Evolutionary conservation across 129 eudicot genomes (phyloP).

Genomic region (Tagetes patula): DNA sequence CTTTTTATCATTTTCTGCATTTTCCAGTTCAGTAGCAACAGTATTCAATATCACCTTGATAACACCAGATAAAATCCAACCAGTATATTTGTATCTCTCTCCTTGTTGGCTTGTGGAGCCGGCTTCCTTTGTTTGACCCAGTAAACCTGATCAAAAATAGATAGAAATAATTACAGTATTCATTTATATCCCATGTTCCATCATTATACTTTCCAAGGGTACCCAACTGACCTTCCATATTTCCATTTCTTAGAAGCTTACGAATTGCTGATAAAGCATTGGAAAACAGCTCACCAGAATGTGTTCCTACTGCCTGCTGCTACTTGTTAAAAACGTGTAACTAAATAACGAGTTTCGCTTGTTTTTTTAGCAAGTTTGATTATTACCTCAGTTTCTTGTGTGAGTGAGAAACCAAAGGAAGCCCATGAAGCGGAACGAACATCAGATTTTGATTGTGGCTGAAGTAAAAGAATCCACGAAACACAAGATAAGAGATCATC

Average conservation of each 20-base stretch:
- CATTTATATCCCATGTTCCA: background rate
- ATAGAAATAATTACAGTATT: slow-evolving; percentile 21
- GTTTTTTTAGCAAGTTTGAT: background rate
- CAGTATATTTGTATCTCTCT: slow-evolving; percentile 45
- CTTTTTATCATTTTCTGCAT: slow-evolving; percentile 45
- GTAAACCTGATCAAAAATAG: slow-evolving; percentile 49
- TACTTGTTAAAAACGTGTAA: slow-evolving; percentile 14
- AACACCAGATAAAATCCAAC: slow-evolving; percentile 54
- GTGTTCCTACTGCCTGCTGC: slow-evolving; percentile 53
- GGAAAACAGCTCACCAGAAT: slow-evolving; percentile 54
- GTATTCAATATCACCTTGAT: slow-evolving; percentile 64
- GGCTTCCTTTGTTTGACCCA: slow-evolving; percentile 46
- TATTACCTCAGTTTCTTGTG: slow-evolving; percentile 73
- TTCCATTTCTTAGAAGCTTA: slow-evolving; percentile 51
- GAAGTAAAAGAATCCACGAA: slow-evolving; percentile 80
- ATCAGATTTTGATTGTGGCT: slow-evolving; percentile 58
- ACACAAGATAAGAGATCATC: slow-evolving; percentile 76
- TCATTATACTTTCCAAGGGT: background rate
- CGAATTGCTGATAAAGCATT: slow-evolving; percentile 51
- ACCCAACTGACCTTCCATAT: slow-evolving; percentile 56
- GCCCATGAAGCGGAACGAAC: slow-evolving; percentile 52
- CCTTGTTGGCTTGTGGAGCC: slow-evolving; percentile 43
- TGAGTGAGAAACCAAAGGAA: slow-evolving; percentile 81
- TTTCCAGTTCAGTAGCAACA: slow-evolving; percentile 58
- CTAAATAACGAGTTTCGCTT: background rate